Conservation (phyloP, 2,329 filamentous ascomycete species). For the Neophaeococcomyces aloes region DNA sequence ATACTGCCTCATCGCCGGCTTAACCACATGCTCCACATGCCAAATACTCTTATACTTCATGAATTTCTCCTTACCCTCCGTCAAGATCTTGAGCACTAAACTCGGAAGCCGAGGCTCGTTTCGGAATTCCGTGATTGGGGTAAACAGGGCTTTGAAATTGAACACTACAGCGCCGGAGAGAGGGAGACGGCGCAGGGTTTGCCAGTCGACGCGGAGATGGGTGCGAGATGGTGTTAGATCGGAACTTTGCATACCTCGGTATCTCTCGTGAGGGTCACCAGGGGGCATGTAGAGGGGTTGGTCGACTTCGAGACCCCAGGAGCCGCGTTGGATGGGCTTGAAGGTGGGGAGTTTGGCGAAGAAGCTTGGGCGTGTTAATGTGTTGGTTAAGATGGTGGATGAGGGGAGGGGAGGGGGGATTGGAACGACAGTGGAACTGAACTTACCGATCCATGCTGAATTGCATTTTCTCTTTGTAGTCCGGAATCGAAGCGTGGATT, state of each 20-base stretch:
- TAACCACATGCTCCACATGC: slow-evolving; percentile 63
- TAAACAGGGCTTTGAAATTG: slow-evolving; percentile 83
- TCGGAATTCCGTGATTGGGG: slow-evolving; percentile 57
- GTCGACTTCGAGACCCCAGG: slow-evolving; percentile 71
- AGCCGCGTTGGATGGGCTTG: slow-evolving; percentile 65
- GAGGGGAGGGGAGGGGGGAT: too few relatives aligned
- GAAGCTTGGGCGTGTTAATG: too few relatives aligned
- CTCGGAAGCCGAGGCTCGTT: slow-evolving; percentile 64
- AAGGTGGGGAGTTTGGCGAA: slow-evolving; percentile 67
- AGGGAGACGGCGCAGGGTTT: slow-evolving; percentile 69
- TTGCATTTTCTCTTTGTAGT: slow-evolving; percentile 80
- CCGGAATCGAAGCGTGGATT: slow-evolving; percentile 66
- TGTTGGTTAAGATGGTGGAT: too few relatives aligned
- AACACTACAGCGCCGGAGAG: slow-evolving; percentile 67
- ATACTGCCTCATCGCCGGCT: slow-evolving; percentile 55
- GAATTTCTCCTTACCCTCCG: slow-evolving; percentile 57
- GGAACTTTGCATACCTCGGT: slow-evolving; percentile 49
- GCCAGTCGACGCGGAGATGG: slow-evolving; percentile 73
- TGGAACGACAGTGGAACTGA: too few relatives aligned
- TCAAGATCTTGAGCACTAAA: slow-evolving; percentile 57
- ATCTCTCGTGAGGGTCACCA: slow-evolving; percentile 52
- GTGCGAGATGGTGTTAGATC: slow-evolving; percentile 49
- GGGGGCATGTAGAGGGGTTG: slow-evolving; percentile 65
- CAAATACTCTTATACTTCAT: slow-evolving; percentile 76
- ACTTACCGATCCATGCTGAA: slow-evolving; percentile 72